These are phyloP conservation scores for Ceratocystis cacaofunesta DNA, from an alignment of 2,329 filamentous ascomycete genomes.

Conservation along the genomic window DNA sequence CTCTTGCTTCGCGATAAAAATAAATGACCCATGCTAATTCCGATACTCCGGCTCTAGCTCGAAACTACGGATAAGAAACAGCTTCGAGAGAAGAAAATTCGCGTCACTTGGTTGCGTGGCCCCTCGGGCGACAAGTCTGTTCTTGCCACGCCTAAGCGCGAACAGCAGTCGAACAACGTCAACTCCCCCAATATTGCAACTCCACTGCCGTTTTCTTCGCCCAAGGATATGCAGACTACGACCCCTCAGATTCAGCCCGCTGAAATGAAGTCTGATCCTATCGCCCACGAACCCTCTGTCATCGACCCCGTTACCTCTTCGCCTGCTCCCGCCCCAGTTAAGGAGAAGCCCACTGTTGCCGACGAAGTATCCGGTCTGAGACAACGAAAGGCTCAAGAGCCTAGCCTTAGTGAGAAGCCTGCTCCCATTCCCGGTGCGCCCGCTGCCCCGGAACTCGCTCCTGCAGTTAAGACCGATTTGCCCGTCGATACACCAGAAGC, in stretches of 20 bases:
- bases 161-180: conserved; percentile 16
- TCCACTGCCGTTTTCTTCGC: conserved; percentile 33
- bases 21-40: conserved; percentile 9
- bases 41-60: conserved; percentile 41
- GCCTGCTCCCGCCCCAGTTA: background rate
- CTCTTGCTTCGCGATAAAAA: background rate
- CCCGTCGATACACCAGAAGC: background rate
- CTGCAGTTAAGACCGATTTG: background rate
- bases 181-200: conserved; percentile 25
- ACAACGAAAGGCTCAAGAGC: conserved; percentile 11
- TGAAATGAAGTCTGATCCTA: conserved; percentile 8
- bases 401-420: conserved; percentile 5
- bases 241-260: conserved; percentile 21
- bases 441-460: background rate
- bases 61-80: conserved; percentile 59
- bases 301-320: conserved; percentile 30
- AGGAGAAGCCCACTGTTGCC: background rate
- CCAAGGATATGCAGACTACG: conserved; percentile 24
- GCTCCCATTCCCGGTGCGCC: background rate
- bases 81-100: conserved; percentile 90
- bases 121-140: conserved; percentile 25
- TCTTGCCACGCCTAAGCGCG: conserved; percentile 17
- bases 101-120: conserved; percentile 62
- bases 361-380: conserved; percentile 12
- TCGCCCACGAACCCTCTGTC: conserved; percentile 25